Conservation (phyloP, 352 stramenopile genomes). For the Phytophthora litchii region DNA sequence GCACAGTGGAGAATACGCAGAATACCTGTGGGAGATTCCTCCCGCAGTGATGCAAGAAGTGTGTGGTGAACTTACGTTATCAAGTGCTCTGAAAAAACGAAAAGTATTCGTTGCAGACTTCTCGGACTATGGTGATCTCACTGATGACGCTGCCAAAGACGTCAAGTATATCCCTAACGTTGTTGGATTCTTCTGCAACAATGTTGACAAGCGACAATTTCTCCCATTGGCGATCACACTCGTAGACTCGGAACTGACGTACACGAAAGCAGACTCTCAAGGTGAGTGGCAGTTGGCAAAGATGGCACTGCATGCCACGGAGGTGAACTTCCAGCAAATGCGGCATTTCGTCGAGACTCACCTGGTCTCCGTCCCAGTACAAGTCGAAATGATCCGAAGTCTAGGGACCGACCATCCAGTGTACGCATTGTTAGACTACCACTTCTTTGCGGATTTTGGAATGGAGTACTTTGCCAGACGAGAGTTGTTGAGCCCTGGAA, state of each 20-base stretch:
- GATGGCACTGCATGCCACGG: constrained; percentile 43
- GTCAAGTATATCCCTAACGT: constrained; percentile 40
- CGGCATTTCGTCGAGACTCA: constrained; percentile 36
- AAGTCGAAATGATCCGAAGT: constrained; percentile 47
- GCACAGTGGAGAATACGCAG: constrained; percentile 23
- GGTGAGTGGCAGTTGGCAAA: constrained; percentile 46
- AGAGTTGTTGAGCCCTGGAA: constrained; percentile 33
- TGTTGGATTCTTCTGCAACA: constrained; percentile 47
- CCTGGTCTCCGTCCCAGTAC: constrained; percentile 40
- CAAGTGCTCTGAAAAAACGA: constrained; percentile 9
- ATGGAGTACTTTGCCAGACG: constrained; percentile 39
- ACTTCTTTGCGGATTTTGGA: constrained; percentile 44
- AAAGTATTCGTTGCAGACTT: constrained; percentile 41
- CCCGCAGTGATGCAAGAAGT: constrained; percentile 13
- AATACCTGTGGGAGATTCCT: constrained; percentile 20
- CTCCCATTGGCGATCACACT: constrained; percentile 43
- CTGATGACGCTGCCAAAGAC: constrained; percentile 12
- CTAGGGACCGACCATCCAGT: constrained; percentile 39
- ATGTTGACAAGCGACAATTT: constrained; percentile 19
- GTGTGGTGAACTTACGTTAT: constrained; percentile 14
- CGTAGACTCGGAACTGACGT: constrained; percentile 26
- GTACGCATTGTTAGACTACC: constrained; percentile 46
- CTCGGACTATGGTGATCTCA: constrained; percentile 24
- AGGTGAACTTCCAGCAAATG: constrained; percentile 43
- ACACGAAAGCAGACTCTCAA: constrained; percentile 31